Base-by-base conservation (phyloP, 139 green algal genomes). In the Monoraphidium neglectum region DNA sequence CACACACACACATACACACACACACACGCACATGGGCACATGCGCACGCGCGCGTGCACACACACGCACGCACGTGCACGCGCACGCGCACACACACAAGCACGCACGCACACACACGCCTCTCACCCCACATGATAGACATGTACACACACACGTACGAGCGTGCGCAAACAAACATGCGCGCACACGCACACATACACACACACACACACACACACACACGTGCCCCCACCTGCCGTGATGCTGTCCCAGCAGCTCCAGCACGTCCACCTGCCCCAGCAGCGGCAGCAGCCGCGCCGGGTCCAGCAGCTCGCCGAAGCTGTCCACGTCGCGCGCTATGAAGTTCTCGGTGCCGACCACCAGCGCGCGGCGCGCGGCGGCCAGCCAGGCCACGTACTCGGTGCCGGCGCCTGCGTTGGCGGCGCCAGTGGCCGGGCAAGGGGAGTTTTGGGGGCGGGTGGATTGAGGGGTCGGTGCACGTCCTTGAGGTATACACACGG, bases 281-380 rank as follows among this genome's bases (percentile, higher is more conserved):
- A 94, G 82, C 4, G 90, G 87, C 69, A 94, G 76, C 66, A 96
- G 72, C 33, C 78, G 75, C 28, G 54, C 63, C 32, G 79, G 72
- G 51, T 84, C 79, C 15, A 85, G 62, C 15, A 90, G 80, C 46
- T 93, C 87, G n/a, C 28, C 18, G n/a, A 87, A 6, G 18, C 61
- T 56, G 8, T 73, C 57, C 61, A 92, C 92, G 69, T 97, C 91
- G 2, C 80, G 68, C 4, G 90, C 87, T 43, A 97, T 97, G 84
- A 97, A 97, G 37, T 82, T 73, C 2, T 78, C 66, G 56, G 87
- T 70, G 10, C 91, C 90, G 4, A 77, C 72, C 36, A 90, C 66
- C 60, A 95, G 79, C 21, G 84, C 67, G 1, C 65, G 60, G 0
- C 85, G 78, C 0, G 90, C 76, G n/a, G 82, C 68, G 3, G 60